Evolutionary conservation across 768 basidiomycete genomes (phyloP), one percentile per base, ranked within the genome.

Genomic region (Serendipita indica): DNA sequence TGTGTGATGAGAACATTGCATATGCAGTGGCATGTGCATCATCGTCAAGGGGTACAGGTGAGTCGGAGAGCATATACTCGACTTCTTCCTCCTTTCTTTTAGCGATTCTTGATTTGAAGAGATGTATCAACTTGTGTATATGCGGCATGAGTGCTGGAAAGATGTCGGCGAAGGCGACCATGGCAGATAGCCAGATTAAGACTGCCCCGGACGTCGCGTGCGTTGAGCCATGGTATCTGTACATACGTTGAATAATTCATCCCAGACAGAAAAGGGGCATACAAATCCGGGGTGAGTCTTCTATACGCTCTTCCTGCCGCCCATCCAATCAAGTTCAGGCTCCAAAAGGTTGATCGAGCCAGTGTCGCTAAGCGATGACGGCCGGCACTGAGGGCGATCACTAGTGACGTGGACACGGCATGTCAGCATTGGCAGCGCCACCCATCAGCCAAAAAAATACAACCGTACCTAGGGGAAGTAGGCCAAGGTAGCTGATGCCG

Each of bases 401-500:
- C 22, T 75, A 74, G 58, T 83, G 82, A 63, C 75, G 78, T 0
- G 82, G 71, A 65, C 89, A 84, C 52, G 81, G 82, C 0, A 84
- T 82, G 14, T 86, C 35, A 82, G 33, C 91, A 82, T 61, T 96
- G 74, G 1, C 81, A 79, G 87, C 30, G 79, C 92, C 94, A 66
- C 35, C 57, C 33, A 57, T 20, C 43, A 52, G 34, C 58, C 30
- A 5, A 22, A 33, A 32, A 20, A 28, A 60, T 59, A 35, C 5
- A 37, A 18, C 6, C 80, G 65, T 67, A 92, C 91, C 82, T 41
- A 82, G 75, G 20, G 92, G 93, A 20, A 96, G 75, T 12, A 82
- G 79, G 13, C 81, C 77, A 65, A 96, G 91, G 71, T 89, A 94
- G 14, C 89, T 90, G 2, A 84, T 67, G 59, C 70, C 73, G 83